A percentile compares a stretch with the other conserved stretches of the same genome.
These are phyloP conservation scores for Populus davidiana DNA, from an alignment of 345 rosid genomes.

Conservation along the genomic window DNA sequence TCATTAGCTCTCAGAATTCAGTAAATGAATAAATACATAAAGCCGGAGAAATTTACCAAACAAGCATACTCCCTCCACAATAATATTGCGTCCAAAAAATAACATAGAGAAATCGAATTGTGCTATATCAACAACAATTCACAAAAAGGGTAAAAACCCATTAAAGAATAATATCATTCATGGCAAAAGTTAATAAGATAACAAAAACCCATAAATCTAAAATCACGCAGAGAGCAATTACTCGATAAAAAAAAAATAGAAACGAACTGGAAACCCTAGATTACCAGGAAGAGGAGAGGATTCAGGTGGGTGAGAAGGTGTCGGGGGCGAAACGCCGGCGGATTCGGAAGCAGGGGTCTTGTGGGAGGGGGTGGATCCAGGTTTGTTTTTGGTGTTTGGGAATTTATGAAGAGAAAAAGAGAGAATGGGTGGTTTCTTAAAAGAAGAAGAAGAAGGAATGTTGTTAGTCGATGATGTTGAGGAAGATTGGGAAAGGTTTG, in stretches of 20 bases:
- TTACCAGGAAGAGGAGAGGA: conserved; percentile 18
- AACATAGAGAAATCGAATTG: background rate
- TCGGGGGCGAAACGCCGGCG: conserved; percentile 6
- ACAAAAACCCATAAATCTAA: background rate
- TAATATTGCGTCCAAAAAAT: background rate
- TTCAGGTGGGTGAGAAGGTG: background rate
- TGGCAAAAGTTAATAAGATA: too few species aligned
- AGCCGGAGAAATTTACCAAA: background rate
- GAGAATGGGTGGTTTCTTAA: background rate
- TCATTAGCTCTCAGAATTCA: background rate
- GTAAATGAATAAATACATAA: too few species aligned
- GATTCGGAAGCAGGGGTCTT: background rate
- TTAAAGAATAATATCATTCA: too few species aligned
- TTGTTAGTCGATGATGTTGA: background rate
- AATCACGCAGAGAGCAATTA: background rate
- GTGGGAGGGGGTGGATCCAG: background rate
- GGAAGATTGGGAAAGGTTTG: background rate
- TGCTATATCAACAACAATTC: too few species aligned
- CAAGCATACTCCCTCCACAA: background rate
- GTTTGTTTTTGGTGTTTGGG: background rate
- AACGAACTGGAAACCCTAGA: conserved; percentile 6
- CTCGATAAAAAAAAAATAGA: background rate
- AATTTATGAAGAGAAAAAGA: background rate
- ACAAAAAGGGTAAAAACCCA: background rate
- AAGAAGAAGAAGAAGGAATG: background rate